Conservation (phyloP, 2,329 filamentous ascomycete species). For the Diplodia corticola region DNA sequence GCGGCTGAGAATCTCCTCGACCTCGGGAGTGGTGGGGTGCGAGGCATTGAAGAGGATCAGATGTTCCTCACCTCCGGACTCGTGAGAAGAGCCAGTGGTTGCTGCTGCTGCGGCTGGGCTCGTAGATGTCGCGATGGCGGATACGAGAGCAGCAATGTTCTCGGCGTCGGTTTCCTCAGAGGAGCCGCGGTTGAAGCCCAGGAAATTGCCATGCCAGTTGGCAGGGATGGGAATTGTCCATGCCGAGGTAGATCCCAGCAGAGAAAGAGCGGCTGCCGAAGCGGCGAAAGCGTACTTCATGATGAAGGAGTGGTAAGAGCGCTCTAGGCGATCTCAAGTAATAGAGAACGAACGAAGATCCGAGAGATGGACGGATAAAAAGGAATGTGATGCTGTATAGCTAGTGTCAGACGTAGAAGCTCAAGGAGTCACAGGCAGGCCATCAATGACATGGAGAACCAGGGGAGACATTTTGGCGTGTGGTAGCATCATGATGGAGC, state of each 20-base stretch:
- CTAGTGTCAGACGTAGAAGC: background rate
- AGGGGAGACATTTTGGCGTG: background rate
- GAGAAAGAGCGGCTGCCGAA: background rate
- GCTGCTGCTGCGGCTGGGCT: background rate
- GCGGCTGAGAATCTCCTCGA: conserved; percentile 38
- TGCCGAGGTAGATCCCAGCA: background rate
- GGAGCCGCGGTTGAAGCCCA: background rate
- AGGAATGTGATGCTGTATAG: background rate
- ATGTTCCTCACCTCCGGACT: conserved; percentile 37
- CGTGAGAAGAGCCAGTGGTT: conserved; percentile 24
- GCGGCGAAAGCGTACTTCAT: background rate
- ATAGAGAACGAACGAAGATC: background rate
- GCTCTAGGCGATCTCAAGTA: background rate
- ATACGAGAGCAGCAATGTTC: background rate
- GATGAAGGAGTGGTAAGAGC: background rate
- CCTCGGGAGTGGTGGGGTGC: conserved; percentile 34
- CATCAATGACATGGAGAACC: background rate
- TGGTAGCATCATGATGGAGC: background rate
- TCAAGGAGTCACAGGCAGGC: background rate
- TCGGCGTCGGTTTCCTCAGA: background rate
- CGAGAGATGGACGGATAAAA: background rate
- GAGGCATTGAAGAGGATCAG: conserved; percentile 41
- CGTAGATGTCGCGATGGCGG: background rate
- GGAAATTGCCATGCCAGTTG: background rate
- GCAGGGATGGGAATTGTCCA: background rate